Evolutionary conservation across 2,329 filamentous ascomycete species (phyloP).

Genomic region (Orbilia quercus): DNA sequence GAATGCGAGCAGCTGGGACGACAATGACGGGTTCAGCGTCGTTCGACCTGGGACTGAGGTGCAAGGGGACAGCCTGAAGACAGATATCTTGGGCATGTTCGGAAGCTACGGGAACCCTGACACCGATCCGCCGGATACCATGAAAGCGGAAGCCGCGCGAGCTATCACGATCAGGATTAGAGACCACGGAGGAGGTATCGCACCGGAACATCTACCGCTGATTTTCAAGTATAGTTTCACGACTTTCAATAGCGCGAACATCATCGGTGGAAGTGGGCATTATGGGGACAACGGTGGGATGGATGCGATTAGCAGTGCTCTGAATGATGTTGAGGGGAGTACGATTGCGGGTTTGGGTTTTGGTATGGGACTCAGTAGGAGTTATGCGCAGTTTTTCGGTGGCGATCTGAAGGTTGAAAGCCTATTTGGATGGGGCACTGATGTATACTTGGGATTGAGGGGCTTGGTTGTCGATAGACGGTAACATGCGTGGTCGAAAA

Average conservation of each 20-base stretch:
- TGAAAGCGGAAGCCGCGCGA: constrained; percentile 39
- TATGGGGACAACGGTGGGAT: constrained; percentile 66
- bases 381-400: constrained; percentile 98
- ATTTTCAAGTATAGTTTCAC: constrained; percentile 99
- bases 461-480: constrained; percentile 66
- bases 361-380: constrained; percentile 86
- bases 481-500: constrained; percentile 1
- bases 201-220: constrained; percentile 81
- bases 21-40: constrained; percentile 50
- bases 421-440: constrained; percentile 88
- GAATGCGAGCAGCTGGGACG: constrained; percentile 15
- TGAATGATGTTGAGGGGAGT: constrained; percentile 76
- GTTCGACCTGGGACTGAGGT: constrained; percentile 57
- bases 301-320: constrained; percentile 79
- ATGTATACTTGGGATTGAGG: constrained; percentile 75
- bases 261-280: constrained; percentile 30
- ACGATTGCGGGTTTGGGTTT: constrained; percentile 95
- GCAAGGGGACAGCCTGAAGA: constrained; percentile 44
- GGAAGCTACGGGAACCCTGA: constrained; percentile 11
- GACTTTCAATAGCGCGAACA: constrained; percentile 73
- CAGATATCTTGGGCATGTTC: constrained; percentile 26
- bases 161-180: constrained; percentile 95
- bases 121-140: constrained; percentile 23
- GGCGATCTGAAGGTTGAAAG: constrained; percentile 96
- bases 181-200: constrained; percentile 93